Percentiles rank a stretch among this genome's conserved stretches.
phyloP scores from a whole-genome alignment of 345 rosid genomes.

The Gossypium rotundifolium region DNA sequence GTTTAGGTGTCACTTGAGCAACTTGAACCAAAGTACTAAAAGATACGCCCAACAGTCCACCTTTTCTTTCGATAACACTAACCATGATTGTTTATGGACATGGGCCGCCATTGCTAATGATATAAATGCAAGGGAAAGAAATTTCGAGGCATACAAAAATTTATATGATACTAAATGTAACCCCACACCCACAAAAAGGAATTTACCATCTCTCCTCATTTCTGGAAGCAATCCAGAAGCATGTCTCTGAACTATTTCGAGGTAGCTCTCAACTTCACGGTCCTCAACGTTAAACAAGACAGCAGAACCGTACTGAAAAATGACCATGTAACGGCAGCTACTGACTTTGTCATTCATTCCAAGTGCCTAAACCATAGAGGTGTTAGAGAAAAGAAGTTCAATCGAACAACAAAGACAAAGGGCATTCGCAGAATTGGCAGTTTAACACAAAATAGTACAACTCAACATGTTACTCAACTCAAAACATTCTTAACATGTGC shows the following conservation, averaged over 20 bases:
- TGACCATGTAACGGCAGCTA: slow-evolving; percentile 58
- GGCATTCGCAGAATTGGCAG: not conserved
- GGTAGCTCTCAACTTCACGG: slow-evolving; percentile 54
- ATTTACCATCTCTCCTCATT: slow-evolving; percentile 74
- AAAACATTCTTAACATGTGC: not conserved
- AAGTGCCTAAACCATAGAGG: slow-evolving; percentile 32
- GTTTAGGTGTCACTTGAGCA: not conserved
- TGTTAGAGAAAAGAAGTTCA: not conserved
- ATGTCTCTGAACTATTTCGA: slow-evolving; percentile 59
- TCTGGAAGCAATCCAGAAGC: slow-evolving; percentile 76
- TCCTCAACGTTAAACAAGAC: slow-evolving; percentile 82
- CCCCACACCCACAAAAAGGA: not conserved
- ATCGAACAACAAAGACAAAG: not conserved
- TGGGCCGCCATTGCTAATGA: not conserved
- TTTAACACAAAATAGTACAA: not conserved
- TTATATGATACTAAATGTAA: too few species aligned
- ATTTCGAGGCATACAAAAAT: not conserved
- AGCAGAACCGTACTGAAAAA: slow-evolving; percentile 90
- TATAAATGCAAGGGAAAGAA: not conserved
- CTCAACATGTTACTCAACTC: not conserved
- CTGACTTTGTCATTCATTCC: slow-evolving; percentile 39
- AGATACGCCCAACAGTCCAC: not conserved
- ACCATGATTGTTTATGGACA: not conserved
- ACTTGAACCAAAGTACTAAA: not conserved
- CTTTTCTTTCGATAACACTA: not conserved